Evolutionary conservation across 768 basidiomycete species (phyloP).

Genomic region (Collybia sordida): DNA sequence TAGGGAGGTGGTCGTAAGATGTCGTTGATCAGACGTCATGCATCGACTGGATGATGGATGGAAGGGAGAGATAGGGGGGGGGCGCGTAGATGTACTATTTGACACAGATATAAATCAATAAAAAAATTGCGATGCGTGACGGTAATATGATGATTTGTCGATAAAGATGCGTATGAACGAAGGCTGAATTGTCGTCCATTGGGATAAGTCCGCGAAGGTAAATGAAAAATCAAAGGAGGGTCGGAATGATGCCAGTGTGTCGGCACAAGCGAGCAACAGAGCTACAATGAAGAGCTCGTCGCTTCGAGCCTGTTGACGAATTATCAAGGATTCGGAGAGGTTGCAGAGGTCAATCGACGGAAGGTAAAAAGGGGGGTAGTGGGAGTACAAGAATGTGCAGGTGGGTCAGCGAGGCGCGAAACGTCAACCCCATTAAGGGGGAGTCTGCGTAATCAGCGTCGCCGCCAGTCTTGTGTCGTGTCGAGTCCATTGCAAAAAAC

Average conservation of each 20-base stretch:
- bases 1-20: conserved; percentile 14
- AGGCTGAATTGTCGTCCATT: conserved; percentile 28
- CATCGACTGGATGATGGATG: conserved; percentile 13
- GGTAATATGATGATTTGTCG: conserved; percentile 16
- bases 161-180: conserved; percentile 15
- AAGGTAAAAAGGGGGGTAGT: conserved; percentile 40
- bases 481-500: conserved; percentile 53
- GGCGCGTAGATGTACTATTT: conserved; percentile 6
- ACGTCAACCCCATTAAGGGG: conserved; percentile 48
- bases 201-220: conserved; percentile 24
- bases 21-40: conserved; percentile 45
- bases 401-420: conserved; percentile 53
- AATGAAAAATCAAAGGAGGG: conserved; percentile 20
- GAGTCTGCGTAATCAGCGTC: conserved; percentile 56
- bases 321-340: conserved; percentile 49
- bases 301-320: conserved; percentile 61
- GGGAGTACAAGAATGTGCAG: conserved; percentile 57
- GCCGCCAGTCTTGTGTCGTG: conserved; percentile 68
- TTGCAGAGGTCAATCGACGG: conserved; percentile 36
- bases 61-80: conserved; percentile 10
- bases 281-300: conserved; percentile 85
- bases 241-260: conserved; percentile 66
- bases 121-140: conserved; percentile 40
- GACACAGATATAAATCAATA: conserved; percentile 35
- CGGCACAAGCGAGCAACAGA: conserved; percentile 75